phyloP scores from a whole-genome alignment of 2,329 filamentous ascomycete genomes.

The Lecanosticta acicola region DNA sequence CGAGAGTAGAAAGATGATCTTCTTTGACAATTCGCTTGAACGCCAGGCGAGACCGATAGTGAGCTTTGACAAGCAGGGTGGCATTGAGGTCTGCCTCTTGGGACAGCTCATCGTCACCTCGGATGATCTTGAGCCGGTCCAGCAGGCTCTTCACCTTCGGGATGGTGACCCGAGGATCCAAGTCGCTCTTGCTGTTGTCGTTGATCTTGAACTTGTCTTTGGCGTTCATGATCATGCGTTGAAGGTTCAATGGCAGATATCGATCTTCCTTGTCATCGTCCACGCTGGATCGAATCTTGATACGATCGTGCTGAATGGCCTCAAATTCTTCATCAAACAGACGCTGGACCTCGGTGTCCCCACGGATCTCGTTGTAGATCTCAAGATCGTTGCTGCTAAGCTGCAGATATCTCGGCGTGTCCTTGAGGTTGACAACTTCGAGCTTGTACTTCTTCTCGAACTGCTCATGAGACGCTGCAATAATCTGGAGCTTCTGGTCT shows the following conservation, averaged over 20 bases:
- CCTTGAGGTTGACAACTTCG: constrained; percentile 71
- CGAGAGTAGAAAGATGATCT: constrained; percentile 80
- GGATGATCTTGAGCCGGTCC: constrained; percentile 74
- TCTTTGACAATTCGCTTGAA: constrained; percentile 89
- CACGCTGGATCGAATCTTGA: constrained; percentile 63
- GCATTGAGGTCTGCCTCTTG: constrained; percentile 81
- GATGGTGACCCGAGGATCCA: constrained; percentile 83
- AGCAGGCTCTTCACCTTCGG: constrained; percentile 70
- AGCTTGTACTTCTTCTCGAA: constrained; percentile 80
- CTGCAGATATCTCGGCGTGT: constrained; percentile 37
- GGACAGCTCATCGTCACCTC: constrained; percentile 76
- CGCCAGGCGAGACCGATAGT: constrained; percentile 79
- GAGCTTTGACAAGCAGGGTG: constrained; percentile 85
- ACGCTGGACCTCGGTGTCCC: constrained; percentile 80
- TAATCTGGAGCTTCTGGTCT: constrained; percentile 81
- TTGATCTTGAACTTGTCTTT: constrained; percentile 88
- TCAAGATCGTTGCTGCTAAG: constrained; percentile 70
- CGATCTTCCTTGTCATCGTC: constrained; percentile 77
- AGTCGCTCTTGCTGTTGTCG: constrained; percentile 75
- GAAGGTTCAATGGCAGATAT: constrained; percentile 87
- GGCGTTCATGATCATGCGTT: constrained; percentile 83
- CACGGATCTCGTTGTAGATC: constrained; percentile 77
- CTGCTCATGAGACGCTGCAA: constrained; percentile 68
- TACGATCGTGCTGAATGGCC: constrained; percentile 66
- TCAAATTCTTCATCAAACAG: constrained; percentile 88